Evolutionary conservation across 2,329 filamentous ascomycete genomes (phyloP).

Genomic region (Emydomyces testavorans): DNA sequence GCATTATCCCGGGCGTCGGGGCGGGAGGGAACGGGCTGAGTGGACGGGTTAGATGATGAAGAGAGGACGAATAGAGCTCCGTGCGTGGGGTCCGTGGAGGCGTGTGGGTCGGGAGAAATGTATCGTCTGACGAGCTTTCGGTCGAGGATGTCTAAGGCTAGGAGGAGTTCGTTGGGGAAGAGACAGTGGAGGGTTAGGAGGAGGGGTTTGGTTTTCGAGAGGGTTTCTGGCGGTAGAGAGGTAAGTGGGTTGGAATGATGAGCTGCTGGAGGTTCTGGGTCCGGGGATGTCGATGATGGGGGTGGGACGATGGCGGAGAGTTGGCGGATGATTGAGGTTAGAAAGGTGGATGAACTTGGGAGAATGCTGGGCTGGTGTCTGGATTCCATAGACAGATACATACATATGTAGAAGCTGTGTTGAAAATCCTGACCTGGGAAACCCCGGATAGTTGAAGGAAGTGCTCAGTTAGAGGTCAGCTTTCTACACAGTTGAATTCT

Average conservation of each 20-base stretch:
- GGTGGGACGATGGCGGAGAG: neutral
- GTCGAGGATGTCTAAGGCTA: conserved; percentile 80
- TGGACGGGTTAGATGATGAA: conserved; percentile 26
- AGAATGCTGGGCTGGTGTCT: neutral
- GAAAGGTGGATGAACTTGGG: neutral
- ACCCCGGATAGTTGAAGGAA: neutral
- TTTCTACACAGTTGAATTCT: too few species aligned
- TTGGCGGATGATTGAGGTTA: conserved; percentile 7
- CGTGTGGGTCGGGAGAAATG: neutral
- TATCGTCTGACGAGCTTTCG: conserved; percentile 51
- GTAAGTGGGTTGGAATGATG: conserved; percentile 12
- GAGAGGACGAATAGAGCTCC: conserved; percentile 56
- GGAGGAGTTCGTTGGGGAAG: conserved; percentile 68
- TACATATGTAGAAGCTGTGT: neutral
- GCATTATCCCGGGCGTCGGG: too few species aligned
- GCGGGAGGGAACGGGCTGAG: too few species aligned
- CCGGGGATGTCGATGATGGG: neutral
- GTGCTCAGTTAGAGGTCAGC: too few species aligned
- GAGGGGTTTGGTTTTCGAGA: conserved; percentile 39
- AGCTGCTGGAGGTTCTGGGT: neutral
- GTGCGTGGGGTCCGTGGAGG: conserved; percentile 13
- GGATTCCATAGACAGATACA: neutral
- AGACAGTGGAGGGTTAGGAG: conserved; percentile 75
- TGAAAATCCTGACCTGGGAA: neutral
- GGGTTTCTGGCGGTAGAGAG: conserved; percentile 7